A percentile compares a stretch with the other conserved stretches of the same genome.
phyloP scores from a whole-genome alignment of 2,329 filamentous ascomycete species.

The Aspergillus alliaceus region DNA sequence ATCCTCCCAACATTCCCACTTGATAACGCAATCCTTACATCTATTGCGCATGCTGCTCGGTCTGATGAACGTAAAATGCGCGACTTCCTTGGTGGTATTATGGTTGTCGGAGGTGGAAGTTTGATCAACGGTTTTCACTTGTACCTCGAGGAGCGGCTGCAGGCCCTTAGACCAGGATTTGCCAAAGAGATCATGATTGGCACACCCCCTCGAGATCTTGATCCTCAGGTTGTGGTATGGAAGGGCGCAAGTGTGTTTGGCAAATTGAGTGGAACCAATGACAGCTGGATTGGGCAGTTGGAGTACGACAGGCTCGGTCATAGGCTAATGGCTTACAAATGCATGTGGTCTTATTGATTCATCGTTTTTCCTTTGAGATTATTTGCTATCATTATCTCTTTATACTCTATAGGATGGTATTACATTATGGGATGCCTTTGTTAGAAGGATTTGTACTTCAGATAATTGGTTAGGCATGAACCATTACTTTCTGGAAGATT shows the following conservation, averaged over 20 bases:
- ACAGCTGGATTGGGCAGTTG: slow-evolving; percentile 85
- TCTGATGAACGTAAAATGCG: slow-evolving; percentile 90
- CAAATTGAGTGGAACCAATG: slow-evolving; percentile 80
- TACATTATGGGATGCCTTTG: slow-evolving; percentile 9
- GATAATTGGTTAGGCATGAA: neutral
- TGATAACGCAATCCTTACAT: slow-evolving; percentile 85
- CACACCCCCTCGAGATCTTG: slow-evolving; percentile 82
- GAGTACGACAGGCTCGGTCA: slow-evolving; percentile 87
- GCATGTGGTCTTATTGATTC: slow-evolving; percentile 59
- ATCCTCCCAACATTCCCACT: slow-evolving; percentile 81
- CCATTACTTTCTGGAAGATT: neutral
- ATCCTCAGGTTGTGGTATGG: slow-evolving; percentile 96
- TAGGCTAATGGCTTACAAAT: slow-evolving; percentile 81
- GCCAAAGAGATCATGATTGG: slow-evolving; percentile 68
- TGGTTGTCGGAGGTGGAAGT: slow-evolving; percentile 83
- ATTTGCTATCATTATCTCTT: slow-evolving; percentile 8
- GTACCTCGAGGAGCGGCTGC: slow-evolving; percentile 79
- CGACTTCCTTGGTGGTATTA: slow-evolving; percentile 85
- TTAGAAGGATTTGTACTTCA: slow-evolving; percentile 1
- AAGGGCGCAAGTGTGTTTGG: slow-evolving; percentile 97
- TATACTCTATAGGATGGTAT: slow-evolving; percentile 10
- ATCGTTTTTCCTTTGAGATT: slow-evolving; percentile 6
- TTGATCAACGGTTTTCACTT: slow-evolving; percentile 78
- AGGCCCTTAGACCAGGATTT: slow-evolving; percentile 61
- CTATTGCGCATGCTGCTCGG: slow-evolving; percentile 81